phyloP scores from a whole-genome alignment of 257 asterid species.

The Penstemon eatonii region DNA sequence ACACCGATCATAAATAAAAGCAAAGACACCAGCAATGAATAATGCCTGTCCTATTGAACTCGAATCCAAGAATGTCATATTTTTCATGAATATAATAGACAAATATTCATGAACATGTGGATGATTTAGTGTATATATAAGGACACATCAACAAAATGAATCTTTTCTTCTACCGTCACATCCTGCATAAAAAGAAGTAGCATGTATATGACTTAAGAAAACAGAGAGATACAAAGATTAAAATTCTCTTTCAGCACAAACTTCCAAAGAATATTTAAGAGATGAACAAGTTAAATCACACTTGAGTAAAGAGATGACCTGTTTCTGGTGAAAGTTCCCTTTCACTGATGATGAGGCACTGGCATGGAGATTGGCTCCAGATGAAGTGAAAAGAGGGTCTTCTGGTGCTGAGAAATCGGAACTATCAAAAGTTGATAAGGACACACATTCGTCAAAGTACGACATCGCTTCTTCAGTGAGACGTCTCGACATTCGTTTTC shows the following conservation, averaged over 20 bases:
- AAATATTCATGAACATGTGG: not conserved
- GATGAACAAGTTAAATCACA: slow-evolving; percentile 5
- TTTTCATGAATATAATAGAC: not conserved
- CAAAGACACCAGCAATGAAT: not conserved
- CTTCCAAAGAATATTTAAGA: not conserved
- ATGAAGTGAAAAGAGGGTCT: slow-evolving; percentile 52
- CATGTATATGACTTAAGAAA: not conserved
- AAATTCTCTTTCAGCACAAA: not conserved
- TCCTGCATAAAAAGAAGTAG: too few relatives aligned
- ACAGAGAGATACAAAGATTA: not conserved
- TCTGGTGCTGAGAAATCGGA: slow-evolving; percentile 96
- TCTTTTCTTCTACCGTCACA: not conserved
- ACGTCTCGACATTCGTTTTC: slow-evolving; percentile 68
- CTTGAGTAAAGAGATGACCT: slow-evolving; percentile 44
- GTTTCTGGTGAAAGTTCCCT: slow-evolving; percentile 41
- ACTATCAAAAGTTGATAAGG: slow-evolving; percentile 90
- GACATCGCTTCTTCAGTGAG: slow-evolving; percentile 94
- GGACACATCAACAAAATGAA: slow-evolving; percentile 1
- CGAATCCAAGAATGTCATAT: not conserved
- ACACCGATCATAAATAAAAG: not conserved
- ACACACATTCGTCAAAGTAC: slow-evolving; percentile 89
- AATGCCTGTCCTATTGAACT: too few relatives aligned
- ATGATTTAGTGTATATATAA: not conserved
- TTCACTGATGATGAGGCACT: slow-evolving; percentile 35
- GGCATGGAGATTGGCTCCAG: slow-evolving; percentile 32